Evolutionary conservation across 768 basidiomycete species (phyloP), one percentile per base, ranked within the genome.

Genomic region (Boletus eberwhitei): DNA sequence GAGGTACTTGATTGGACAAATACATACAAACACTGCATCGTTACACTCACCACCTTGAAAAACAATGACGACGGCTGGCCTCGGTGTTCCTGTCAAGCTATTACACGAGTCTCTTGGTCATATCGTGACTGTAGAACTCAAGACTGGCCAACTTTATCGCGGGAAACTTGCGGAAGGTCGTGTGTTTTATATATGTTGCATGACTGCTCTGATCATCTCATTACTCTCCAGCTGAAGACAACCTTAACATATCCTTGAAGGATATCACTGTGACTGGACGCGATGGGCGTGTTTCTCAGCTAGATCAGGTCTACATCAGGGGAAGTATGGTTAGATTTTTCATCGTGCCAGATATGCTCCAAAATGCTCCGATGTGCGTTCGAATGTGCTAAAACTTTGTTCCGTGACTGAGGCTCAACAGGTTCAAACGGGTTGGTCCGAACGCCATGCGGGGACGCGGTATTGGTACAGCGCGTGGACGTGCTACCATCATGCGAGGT

Each of bases 401-500:
- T 48, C 57, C 51, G 29, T 3, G 36, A 46, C 51, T 59, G 19
- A 56, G 59, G 45, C 17, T 40, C 55, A 39, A 37, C 70, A 99
- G 96, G 96, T 99, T 99, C 77, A 99, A 98, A 75, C 88, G 97
- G 57, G 93, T 96, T 31, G 95, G 96, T 37, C 93, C 96, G 9
- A 98, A 97, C 69, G 96, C 94, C 19, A 98, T 98, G 95, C 87
- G 91, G 65, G 97, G 97, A 67, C 83, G 96, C 60, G 97, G 97
- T 85, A 99, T 99, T 68, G 97, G 97, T 65, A 97, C 96, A 67
- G 96, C 96, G 45, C 87, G 96, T 83, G 96, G 96, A 74, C 87
- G 96, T 73, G 96, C 96, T 41, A 98, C 96, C 14, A 98, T 98
- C 64, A 94, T 97, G 90, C 81, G 96, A 73, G 96, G 93, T 97